Conservation (phyloP, 75 land plant genomes). For the Cunninghamia lanceolata region DNA sequence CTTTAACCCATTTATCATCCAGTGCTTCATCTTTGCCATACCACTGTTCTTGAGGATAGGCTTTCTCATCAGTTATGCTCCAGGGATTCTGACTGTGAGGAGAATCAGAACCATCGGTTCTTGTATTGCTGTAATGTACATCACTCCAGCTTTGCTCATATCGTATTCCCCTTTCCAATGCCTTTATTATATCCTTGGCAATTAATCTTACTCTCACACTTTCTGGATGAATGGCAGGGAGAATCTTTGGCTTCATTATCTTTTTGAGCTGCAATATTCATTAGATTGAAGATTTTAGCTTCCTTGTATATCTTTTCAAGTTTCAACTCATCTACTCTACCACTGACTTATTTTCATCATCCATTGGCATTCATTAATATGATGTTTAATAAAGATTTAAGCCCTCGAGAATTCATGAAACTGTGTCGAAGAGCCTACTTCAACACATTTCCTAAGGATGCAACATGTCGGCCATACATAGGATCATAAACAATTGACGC, state of each 20-base stretch:
- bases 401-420: too few species aligned
- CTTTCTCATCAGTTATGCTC: constrained; percentile 10
- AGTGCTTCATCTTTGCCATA: constrained; percentile 53
- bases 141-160: constrained; percentile 51
- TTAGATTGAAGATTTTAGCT: not conserved
- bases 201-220: constrained; percentile 64
- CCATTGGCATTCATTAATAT: too few species aligned
- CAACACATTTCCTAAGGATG: not conserved
- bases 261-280: constrained; percentile 50
- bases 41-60: constrained; percentile 25
- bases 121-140: constrained; percentile 17
- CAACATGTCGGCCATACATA: not conserved
- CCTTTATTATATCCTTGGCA: constrained; percentile 67
- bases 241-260: constrained; percentile 49
- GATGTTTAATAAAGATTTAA: too few species aligned
- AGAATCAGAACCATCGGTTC: not conserved
- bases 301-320: not conserved
- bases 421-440: too few species aligned
- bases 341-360: not conserved
- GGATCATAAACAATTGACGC: not conserved
- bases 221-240: constrained; percentile 83
- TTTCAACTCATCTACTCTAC: not conserved
- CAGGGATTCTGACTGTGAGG: not conserved
- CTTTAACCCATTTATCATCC: constrained; percentile 84
- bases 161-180: constrained; percentile 62